Conservation (phyloP, 2,329 filamentous ascomycete genomes). For the Stachybotrys echinatus region DNA sequence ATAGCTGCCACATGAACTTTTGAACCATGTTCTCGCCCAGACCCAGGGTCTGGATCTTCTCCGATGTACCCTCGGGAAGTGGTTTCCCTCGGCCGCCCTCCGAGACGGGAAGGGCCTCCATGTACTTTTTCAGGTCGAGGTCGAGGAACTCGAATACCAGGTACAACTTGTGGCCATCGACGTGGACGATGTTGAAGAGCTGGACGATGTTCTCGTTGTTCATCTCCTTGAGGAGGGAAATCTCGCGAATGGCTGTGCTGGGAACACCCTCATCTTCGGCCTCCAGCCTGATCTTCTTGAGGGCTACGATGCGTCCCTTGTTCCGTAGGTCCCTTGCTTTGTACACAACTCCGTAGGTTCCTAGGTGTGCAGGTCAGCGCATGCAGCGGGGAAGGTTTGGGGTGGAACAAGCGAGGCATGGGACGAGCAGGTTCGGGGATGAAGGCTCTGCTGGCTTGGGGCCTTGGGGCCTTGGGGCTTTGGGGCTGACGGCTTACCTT, state of each 20-base stretch:
- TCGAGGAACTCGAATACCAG: conserved; percentile 91
- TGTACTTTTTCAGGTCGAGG: conserved; percentile 90
- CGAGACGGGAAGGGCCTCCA: conserved; percentile 81
- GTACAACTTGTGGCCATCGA: conserved; percentile 91
- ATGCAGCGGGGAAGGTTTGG: conserved; percentile 2
- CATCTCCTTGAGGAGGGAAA: conserved; percentile 92
- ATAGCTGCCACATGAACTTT: conserved; percentile 88
- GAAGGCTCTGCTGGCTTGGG: background rate
- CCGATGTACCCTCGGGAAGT: conserved; percentile 69
- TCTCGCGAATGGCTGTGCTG: conserved; percentile 89
- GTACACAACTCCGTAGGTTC: conserved; percentile 93
- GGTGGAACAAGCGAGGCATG: background rate
- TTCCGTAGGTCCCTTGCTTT: conserved; percentile 84
- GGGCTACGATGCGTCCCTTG: conserved; percentile 77
- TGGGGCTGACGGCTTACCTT: conserved; percentile 54
- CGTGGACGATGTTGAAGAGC: conserved; percentile 87
- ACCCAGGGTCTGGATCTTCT: conserved; percentile 61
- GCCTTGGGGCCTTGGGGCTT: conserved; percentile 4
- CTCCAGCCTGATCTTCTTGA: conserved; percentile 94
- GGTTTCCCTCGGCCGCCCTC: conserved; percentile 83
- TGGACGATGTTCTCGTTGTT: conserved; percentile 85
- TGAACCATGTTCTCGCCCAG: conserved; percentile 78
- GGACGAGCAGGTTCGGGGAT: background rate
- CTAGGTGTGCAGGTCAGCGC: conserved; percentile 35
- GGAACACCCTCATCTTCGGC: conserved; percentile 93